phyloP scores from a whole-genome alignment of 768 basidiomycete genomes.

The Calvatia gigantea region DNA sequence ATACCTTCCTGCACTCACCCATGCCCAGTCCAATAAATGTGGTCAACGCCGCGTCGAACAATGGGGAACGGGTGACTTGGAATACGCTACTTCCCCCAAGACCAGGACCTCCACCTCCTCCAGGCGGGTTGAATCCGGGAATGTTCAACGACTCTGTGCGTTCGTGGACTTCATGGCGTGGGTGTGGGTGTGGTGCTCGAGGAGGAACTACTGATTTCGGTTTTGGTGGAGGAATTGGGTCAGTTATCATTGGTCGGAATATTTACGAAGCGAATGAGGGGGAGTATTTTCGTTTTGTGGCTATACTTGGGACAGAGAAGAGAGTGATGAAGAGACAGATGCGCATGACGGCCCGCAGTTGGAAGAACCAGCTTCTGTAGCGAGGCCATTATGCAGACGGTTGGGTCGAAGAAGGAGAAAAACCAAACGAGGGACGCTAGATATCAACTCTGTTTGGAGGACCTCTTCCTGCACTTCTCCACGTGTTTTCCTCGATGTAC shows the following conservation, averaged over 20 bases:
- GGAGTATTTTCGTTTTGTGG: background rate
- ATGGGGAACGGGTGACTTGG: constrained; percentile 37
- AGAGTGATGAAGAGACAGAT: background rate
- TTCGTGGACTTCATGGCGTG: constrained; percentile 40
- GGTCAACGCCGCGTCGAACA: constrained; percentile 54
- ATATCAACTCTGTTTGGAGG: no score
- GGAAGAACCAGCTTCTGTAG: constrained; percentile 5
- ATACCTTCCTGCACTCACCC: no score
- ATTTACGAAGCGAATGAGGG: background rate
- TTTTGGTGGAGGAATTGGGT: constrained; percentile 5
- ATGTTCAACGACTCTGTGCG: constrained; percentile 32
- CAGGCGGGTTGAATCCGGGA: constrained; percentile 43
- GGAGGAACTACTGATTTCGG: constrained; percentile 3
- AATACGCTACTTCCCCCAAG: constrained; percentile 29
- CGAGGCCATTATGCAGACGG: background rate
- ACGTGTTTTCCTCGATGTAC: no score
- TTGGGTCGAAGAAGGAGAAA: background rate
- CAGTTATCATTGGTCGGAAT: constrained; percentile 1
- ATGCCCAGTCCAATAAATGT: constrained; percentile 60
- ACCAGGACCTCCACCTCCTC: constrained; percentile 28
- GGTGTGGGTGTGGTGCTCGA: constrained; percentile 16
- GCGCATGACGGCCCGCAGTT: background rate
- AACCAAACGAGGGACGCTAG: no score
- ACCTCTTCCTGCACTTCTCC: no score
- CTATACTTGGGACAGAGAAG: background rate